Percentiles rank a stretch among this genome's conserved stretches.
Evolutionary conservation across 148 eudicot genomes (phyloP).

Genomic region (Euryodendron excelsum): DNA sequence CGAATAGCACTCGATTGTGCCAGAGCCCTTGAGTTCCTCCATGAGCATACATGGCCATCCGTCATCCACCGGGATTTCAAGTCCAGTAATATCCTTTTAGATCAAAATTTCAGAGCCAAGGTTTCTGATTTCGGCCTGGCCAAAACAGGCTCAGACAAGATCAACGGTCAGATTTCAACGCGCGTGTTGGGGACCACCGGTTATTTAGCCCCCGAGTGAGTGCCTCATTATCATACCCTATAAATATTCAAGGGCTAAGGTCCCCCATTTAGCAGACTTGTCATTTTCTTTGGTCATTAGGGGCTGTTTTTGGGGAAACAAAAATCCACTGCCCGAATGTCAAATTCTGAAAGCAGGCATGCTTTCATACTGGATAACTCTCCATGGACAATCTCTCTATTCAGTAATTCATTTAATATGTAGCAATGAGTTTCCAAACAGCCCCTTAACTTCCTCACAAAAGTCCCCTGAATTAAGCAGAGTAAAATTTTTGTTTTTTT

Average conservation of each 20-base stretch:
- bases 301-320: not conserved
- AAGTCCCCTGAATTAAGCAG: not conserved
- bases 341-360: not conserved
- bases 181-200: constrained; percentile 96
- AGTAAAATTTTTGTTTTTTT: not conserved
- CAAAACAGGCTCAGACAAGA: constrained; percentile 80
- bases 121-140: constrained; percentile 90
- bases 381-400: no score
- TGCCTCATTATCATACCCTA: constrained; percentile 17
- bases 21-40: constrained; percentile 82
- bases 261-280: not conserved
- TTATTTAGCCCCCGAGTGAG: constrained; percentile 95
- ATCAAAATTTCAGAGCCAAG: constrained; percentile 72
- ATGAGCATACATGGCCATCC: constrained; percentile 72
- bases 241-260: not conserved
- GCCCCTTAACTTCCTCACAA: not conserved
- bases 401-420: no score
- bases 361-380: no score
- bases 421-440: not conserved
- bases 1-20: constrained; percentile 96
- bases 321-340: not conserved
- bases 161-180: constrained; percentile 81
- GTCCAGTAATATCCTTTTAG: constrained; percentile 70
- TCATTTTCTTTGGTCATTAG: not conserved
- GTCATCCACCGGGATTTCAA: constrained; percentile 90